These are phyloP conservation scores for Heliocybe sulcata DNA, from an alignment of 1,284 basidiomycete genomes.

Conservation along the genomic window DNA sequence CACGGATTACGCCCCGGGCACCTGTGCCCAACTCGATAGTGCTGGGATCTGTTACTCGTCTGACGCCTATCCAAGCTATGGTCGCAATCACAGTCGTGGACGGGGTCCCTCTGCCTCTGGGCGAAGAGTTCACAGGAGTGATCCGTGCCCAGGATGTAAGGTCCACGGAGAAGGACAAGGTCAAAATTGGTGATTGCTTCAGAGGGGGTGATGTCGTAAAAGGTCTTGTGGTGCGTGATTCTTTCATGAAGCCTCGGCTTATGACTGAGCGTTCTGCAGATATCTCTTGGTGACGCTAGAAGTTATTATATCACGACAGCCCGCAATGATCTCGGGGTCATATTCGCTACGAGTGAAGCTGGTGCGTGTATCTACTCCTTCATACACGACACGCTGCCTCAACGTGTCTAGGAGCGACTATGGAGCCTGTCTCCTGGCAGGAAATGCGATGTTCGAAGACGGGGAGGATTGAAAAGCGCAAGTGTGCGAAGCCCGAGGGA, in stretches of 20 bases:
- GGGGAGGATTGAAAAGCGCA: constrained; percentile 75
- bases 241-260: background rate
- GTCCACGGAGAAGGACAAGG: constrained; percentile 86
- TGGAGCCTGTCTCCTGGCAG: constrained; percentile 85
- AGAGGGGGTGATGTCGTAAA: constrained; percentile 94
- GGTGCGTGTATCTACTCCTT: constrained; percentile 33
- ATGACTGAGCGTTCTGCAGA: constrained; percentile 35
- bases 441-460: constrained; percentile 88
- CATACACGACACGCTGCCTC: background rate
- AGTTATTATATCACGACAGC: constrained; percentile 96
- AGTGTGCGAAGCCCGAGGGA: constrained; percentile 83
- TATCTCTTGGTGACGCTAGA: constrained; percentile 87
- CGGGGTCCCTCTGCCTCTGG: constrained; percentile 78
- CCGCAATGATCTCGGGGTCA: constrained; percentile 88
- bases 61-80: constrained; percentile 84
- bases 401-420: constrained; percentile 52
- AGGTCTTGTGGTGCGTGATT: constrained; percentile 75
- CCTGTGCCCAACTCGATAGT: constrained; percentile 68
- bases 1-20: constrained; percentile 56
- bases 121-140: constrained; percentile 93
- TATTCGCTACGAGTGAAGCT: constrained; percentile 80
- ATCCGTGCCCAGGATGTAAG: constrained; percentile 91
- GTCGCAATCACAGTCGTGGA: constrained; percentile 89
- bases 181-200: constrained; percentile 93
- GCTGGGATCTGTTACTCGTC: constrained; percentile 76